Evolutionary conservation across 1,139 yeast genomes (phyloP).

Genomic region (Scheffersomyces segobiensis): DNA sequence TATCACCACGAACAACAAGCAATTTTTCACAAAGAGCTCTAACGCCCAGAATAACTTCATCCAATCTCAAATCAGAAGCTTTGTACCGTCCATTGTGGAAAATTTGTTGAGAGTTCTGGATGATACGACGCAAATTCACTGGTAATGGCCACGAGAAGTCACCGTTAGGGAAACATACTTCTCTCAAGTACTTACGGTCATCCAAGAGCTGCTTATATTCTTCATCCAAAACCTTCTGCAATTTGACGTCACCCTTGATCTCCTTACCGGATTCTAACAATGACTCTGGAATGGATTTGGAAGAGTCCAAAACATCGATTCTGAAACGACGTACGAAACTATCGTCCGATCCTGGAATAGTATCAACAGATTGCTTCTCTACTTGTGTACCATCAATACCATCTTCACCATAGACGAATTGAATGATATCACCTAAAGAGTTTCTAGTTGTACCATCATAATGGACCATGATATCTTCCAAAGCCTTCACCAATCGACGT

Average conservation of each 20-base stretch:
- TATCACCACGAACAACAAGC: slow-evolving; percentile 80
- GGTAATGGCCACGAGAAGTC: slow-evolving; percentile 98
- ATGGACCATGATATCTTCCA: slow-evolving; percentile 98
- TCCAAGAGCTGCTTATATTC: slow-evolving; percentile 75
- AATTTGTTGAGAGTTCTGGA: slow-evolving; percentile 96
- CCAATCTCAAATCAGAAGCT: slow-evolving; percentile 86
- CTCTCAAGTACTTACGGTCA: slow-evolving; percentile 81
- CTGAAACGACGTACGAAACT: slow-evolving; percentile 83
- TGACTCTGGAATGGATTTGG: slow-evolving; percentile 64
- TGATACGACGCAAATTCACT: slow-evolving; percentile 92
- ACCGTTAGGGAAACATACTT: slow-evolving; percentile 83
- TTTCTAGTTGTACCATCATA: slow-evolving; percentile 98
- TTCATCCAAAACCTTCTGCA: slow-evolving; percentile 78
- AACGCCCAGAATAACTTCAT: slow-evolving; percentile 78
- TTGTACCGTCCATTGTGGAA: slow-evolving; percentile 90
- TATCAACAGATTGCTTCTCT: slow-evolving; percentile 94
- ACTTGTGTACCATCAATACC: slow-evolving; percentile 98
- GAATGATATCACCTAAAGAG: slow-evolving; percentile 93
- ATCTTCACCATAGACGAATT: slow-evolving; percentile 97
- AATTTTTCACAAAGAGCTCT: slow-evolving; percentile 65
- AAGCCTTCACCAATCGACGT: slow-evolving; percentile 96
- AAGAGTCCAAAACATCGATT: slow-evolving; percentile 79
- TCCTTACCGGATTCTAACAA: slow-evolving; percentile 87
- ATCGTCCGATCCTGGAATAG: slow-evolving; percentile 89
- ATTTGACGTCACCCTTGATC: slow-evolving; percentile 82